Evolutionary conservation across 2,329 filamentous ascomycete genomes (phyloP).

Genomic region (Didymella keratinophila): DNA sequence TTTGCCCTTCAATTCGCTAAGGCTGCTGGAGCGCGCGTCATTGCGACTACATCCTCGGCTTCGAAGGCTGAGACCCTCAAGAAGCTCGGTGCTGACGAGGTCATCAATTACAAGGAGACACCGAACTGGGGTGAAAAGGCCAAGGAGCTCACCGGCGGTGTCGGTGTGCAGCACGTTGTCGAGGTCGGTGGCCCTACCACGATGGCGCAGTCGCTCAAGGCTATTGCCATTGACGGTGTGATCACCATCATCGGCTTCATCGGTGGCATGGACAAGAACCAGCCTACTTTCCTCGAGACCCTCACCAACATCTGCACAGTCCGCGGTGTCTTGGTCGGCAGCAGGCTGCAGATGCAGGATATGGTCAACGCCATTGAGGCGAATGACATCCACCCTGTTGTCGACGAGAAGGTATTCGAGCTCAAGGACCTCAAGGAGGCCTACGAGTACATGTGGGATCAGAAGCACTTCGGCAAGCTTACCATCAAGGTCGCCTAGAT

Average conservation of each 20-base stretch:
- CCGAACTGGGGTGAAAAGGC: constrained; percentile 64
- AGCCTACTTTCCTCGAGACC: constrained; percentile 62
- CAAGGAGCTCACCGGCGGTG: constrained; percentile 58
- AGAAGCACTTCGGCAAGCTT: constrained; percentile 55
- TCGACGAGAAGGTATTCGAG: constrained; percentile 65
- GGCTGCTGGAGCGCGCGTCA: constrained; percentile 63
- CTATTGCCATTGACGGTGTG: constrained; percentile 63
- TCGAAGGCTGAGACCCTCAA: constrained; percentile 61
- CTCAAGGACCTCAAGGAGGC: constrained; percentile 62
- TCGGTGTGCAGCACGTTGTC: constrained; percentile 68
- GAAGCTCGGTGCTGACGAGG: constrained; percentile 62
- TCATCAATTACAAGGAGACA: constrained; percentile 65
- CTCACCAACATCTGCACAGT: constrained; percentile 61
- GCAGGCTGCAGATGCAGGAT: constrained; percentile 63
- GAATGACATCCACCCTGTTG: constrained; percentile 65
- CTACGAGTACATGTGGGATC: constrained; percentile 59
- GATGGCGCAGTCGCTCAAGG: constrained; percentile 60
- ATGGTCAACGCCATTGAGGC: constrained; percentile 67
- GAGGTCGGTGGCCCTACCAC: constrained; percentile 73
- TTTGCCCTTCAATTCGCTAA: constrained; percentile 68
- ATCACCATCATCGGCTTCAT: constrained; percentile 65
- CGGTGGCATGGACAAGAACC: constrained; percentile 58
- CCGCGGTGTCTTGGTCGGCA: constrained; percentile 65
- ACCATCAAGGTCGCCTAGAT: constrained; percentile 39
- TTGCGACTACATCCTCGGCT: constrained; percentile 63